phyloP scores from a whole-genome alignment of 2,329 filamentous ascomycete species.

The Cladosporium sp. region DNA sequence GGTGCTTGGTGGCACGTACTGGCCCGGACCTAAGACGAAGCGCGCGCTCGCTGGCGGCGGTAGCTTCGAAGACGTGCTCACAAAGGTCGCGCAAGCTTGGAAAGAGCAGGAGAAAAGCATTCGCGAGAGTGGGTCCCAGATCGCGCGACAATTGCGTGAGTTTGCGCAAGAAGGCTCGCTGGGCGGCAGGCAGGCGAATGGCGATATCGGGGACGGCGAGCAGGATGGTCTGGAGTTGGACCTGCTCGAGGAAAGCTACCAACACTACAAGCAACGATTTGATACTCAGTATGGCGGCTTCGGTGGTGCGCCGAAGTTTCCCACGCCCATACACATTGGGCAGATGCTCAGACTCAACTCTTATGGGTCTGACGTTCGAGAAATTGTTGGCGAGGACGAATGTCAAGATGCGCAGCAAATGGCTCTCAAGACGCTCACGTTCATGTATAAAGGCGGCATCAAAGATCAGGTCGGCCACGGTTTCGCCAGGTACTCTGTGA shows the following conservation, averaged over 20 bases:
- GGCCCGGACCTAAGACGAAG: conserved; percentile 69
- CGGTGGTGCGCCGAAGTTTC: conserved; percentile 70
- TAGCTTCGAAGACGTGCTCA: conserved; percentile 76
- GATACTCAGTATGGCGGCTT: conserved; percentile 78
- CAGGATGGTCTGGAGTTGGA: conserved; percentile 79
- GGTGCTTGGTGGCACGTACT: conserved; percentile 94
- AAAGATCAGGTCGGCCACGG: conserved; percentile 72
- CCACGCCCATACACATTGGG: conserved; percentile 75
- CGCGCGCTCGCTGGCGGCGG: conserved; percentile 48
- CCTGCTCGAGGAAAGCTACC: conserved; percentile 81
- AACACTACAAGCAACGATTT: conserved; percentile 72
- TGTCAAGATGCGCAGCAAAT: conserved; percentile 68
- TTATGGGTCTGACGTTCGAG: conserved; percentile 65
- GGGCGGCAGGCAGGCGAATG: conserved; percentile 23
- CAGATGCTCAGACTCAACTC: conserved; percentile 71
- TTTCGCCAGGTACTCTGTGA: conserved; percentile 81
- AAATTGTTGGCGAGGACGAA: conserved; percentile 81
- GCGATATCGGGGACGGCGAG: conserved; percentile 27
- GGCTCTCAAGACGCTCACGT: conserved; percentile 71
- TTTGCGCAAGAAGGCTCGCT: conserved; percentile 85
- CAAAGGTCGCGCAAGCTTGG: conserved; percentile 72
- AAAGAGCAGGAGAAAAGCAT: conserved; percentile 76
- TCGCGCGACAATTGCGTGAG: conserved; percentile 71
- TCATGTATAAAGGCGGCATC: conserved; percentile 67
- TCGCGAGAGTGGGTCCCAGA: conserved; percentile 74